Conservation (phyloP, 2,329 filamentous ascomycete species). For the Colletotrichum paranaense region DNA sequence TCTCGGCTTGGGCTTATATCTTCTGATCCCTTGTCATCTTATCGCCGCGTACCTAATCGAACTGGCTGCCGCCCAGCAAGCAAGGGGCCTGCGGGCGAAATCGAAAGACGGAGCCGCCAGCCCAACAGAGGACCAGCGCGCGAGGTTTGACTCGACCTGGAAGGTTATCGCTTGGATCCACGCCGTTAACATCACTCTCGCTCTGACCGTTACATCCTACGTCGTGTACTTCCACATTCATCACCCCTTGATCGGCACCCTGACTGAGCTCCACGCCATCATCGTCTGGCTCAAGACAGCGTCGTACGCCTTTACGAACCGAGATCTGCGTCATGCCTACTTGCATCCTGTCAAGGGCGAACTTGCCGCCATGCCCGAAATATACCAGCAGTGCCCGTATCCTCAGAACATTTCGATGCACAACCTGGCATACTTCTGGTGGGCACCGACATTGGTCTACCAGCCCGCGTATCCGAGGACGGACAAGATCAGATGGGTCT, state of each 20-base stretch:
- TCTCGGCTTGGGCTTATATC: conserved; percentile 82
- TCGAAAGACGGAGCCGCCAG: conserved; percentile 61
- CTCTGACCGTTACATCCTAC: conserved; percentile 82
- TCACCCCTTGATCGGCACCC: conserved; percentile 91
- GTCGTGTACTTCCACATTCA: conserved; percentile 92
- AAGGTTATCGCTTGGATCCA: conserved; percentile 83
- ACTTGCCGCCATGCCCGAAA: conserved; percentile 77
- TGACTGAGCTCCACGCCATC: conserved; percentile 91
- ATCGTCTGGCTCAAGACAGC: conserved; percentile 97
- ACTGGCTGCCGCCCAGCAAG: conserved; percentile 82
- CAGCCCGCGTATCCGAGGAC: conserved; percentile 96
- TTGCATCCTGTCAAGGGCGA: conserved; percentile 79
- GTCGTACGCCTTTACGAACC: conserved; percentile 96
- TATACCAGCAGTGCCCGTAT: conserved; percentile 88
- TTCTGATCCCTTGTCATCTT: conserved; percentile 90
- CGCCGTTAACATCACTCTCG: conserved; percentile 83
- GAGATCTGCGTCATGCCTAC: conserved; percentile 91
- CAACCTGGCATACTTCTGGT: conserved; percentile 97
- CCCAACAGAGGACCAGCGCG: conserved; percentile 70
- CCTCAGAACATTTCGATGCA: conserved; percentile 88
- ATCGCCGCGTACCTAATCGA: conserved; percentile 93
- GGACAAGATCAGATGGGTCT: conserved; percentile 83
- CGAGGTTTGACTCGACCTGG: conserved; percentile 82
- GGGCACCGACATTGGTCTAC: conserved; percentile 95
- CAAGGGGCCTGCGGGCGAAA: conserved; percentile 73